These are phyloP conservation scores for Solanum tacnaense DNA, from an alignment of 257 asterid genomes.

Conservation along the genomic window DNA sequence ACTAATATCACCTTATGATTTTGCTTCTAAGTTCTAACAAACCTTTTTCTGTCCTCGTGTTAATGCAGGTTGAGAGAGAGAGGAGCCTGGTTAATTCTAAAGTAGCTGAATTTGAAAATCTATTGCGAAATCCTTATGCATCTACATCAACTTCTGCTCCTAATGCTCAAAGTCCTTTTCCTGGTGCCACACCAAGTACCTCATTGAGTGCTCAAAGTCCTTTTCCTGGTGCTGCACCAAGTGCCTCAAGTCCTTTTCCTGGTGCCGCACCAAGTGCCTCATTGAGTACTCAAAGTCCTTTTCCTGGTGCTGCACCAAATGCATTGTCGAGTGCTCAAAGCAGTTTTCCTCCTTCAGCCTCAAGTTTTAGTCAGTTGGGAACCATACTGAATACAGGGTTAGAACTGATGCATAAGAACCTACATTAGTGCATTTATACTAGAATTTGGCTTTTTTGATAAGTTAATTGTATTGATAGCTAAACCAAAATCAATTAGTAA, in stretches of 20 bases:
- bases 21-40: conserved; percentile 1
- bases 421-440: background rate
- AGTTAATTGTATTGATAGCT: background rate
- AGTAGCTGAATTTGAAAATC: conserved; percentile 61
- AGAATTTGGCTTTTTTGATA: background rate
- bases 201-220: conserved; percentile 19
- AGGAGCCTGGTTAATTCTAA: conserved; percentile 55
- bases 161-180: conserved; percentile 39
- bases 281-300: conserved; percentile 17
- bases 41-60: conserved; percentile 8
- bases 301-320: conserved; percentile 22
- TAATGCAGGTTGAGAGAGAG: conserved; percentile 72
- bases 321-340: conserved; percentile 18
- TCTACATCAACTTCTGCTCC: conserved; percentile 29
- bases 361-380: conserved; percentile 63
- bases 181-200: conserved; percentile 17
- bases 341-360: conserved; percentile 38
- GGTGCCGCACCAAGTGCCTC: conserved; percentile 19
- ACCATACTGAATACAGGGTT: conserved; percentile 49
- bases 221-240: conserved; percentile 22
- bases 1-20: background rate
- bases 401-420: conserved; percentile 4
- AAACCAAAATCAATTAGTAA: background rate
- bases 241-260: conserved; percentile 25
- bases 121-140: conserved; percentile 35